Percentiles rank a stretch among this genome's conserved stretches.
Evolutionary conservation across 2,329 filamentous ascomycete species (phyloP).

Genomic region (Botryosphaeria dothidea): DNA sequence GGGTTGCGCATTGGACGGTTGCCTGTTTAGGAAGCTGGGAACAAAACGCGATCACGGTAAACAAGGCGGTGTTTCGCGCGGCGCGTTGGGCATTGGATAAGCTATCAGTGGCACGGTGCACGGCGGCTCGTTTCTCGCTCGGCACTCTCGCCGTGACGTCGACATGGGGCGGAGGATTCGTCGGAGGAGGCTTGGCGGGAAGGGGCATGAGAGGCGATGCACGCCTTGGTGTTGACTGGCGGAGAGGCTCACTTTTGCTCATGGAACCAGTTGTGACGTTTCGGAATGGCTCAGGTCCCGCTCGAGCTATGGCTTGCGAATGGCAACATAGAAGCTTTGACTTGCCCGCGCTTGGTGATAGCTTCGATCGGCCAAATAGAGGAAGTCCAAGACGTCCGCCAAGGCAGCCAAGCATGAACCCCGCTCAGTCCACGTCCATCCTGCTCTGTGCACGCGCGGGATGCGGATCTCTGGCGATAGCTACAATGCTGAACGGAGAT

Average conservation of each 20-base stretch:
- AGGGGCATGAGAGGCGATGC: background rate
- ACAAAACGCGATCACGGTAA: background rate
- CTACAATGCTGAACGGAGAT: background rate
- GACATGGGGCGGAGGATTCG: background rate
- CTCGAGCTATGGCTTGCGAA: background rate
- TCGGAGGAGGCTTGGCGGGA: background rate
- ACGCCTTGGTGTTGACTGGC: background rate
- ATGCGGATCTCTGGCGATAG: slow-evolving; percentile 1
- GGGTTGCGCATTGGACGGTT: background rate
- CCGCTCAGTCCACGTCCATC: too few relatives aligned
- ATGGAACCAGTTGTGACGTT: background rate
- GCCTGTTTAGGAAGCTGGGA: slow-evolving; percentile 8
- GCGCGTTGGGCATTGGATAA: background rate
- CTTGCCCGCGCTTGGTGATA: slow-evolving; percentile 1
- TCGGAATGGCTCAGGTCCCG: background rate
- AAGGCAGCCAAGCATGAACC: slow-evolving; percentile 6
- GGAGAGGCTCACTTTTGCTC: background rate
- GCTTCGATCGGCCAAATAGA: slow-evolving; percentile 1
- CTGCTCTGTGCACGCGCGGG: background rate
- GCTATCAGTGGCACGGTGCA: slow-evolving; percentile 1
- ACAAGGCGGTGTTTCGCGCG: background rate
- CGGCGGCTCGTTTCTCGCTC: background rate
- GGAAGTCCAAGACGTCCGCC: slow-evolving; percentile 11
- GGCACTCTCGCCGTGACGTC: background rate
- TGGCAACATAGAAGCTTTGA: slow-evolving; percentile 2